Evolutionary conservation across 768 basidiomycete species (phyloP), one percentile per base, ranked within the genome.

Genomic region (Polyporus arcularius): DNA sequence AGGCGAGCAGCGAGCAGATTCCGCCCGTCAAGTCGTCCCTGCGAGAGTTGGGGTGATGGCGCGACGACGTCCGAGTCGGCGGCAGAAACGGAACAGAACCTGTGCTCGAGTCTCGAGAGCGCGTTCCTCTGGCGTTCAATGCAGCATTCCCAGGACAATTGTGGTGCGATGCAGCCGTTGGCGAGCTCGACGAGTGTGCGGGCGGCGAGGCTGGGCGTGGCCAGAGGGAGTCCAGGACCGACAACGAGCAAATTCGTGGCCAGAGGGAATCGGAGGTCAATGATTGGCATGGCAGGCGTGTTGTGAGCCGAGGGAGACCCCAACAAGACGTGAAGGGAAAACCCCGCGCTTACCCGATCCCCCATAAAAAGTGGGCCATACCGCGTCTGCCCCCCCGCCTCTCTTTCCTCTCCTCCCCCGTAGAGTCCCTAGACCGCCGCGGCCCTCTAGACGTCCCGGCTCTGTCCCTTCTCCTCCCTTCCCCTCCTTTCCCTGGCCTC

Each of bases 391-490:
- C 57, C 53, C 47, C 58, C 49, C 54, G 61, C 58, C 62, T 58
- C 62, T 62, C 62, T 62, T 47, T 53, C 53, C 46, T 58, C 56
- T 53, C 21, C 58, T 41, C 47, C 52, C 46, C 57, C 41, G 15
- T 63, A 59, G 57, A 63, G 35, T 16, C 26, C 61, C 51, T 61
- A 62, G 59, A 65, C 62, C 62, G 60, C 54, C 55, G 43, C 35
- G 51, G 60, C 31, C 53, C 35, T 53, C 32, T 48, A 55, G 60
- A 32, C 48, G n/a, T 46, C n/a, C 41, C 21, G 10, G 32, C 12
- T 52, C 65, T 54, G 46, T 31, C 38, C 49, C 43, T 41, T 60
- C 38, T 42, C 45, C 53, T 31, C 38, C 49, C 43, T 41, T 60
- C 38, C 48, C 45, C 53, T 40, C 45, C 53, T 55, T 45, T 53